Percentiles rank a stretch among this genome's conserved stretches.
phyloP scores from a whole-genome alignment of 2,329 filamentous ascomycete genomes.

The Coniochaeta sp. region DNA sequence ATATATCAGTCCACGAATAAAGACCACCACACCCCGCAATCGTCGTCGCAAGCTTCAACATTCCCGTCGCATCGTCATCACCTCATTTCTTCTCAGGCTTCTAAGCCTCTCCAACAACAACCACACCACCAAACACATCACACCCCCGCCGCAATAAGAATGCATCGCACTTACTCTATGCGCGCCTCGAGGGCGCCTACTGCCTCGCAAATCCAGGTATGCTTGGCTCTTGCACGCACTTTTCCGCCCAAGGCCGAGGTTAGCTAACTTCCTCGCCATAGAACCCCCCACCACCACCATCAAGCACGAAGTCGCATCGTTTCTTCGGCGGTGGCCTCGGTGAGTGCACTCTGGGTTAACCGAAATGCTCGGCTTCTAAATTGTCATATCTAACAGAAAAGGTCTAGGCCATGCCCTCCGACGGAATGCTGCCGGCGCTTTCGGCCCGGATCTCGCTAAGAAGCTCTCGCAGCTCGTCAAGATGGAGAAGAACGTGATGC shows the following conservation, averaged over 20 bases:
- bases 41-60: neutral
- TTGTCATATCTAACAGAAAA: neutral
- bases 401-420: conserved; percentile 58
- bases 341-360: conserved; percentile 40
- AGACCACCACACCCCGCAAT: neutral
- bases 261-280: conserved; percentile 30
- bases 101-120: neutral
- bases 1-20: neutral
- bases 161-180: conserved; percentile 99
- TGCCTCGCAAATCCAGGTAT: conserved; percentile 65
- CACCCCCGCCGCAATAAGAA: conserved; percentile 27
- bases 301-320: conserved; percentile 82
- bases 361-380: neutral
- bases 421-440: conserved; percentile 68
- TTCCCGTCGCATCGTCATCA: neutral
- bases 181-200: conserved; percentile 94
- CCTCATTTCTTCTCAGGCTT: neutral
- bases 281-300: conserved; percentile 88
- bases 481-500: conserved; percentile 99
- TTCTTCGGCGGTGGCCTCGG: conserved; percentile 85
- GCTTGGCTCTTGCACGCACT: conserved; percentile 8
- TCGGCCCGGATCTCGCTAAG: conserved; percentile 84
- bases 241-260: neutral
- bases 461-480: conserved; percentile 97
- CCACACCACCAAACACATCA: neutral